Conservation (phyloP, 306 rosid genomes). For the Canavalia gladiata region DNA sequence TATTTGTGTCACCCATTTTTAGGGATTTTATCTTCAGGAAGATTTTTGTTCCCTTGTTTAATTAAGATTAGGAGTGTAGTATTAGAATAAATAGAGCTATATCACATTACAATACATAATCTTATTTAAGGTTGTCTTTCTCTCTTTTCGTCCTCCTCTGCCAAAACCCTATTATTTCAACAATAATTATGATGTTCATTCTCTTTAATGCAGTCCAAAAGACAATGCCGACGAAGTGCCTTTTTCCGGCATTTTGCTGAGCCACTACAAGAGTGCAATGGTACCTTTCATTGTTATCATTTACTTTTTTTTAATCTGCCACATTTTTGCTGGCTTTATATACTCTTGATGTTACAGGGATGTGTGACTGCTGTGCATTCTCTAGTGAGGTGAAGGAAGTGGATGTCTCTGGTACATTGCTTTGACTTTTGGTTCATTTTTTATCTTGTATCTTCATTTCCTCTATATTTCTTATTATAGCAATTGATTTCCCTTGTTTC, state of each 20-base stretch:
- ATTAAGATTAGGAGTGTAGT: slow-evolving; percentile 17
- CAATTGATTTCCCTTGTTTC: slow-evolving; percentile 34
- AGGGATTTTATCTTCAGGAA: slow-evolving; percentile 11
- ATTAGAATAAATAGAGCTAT: slow-evolving; percentile 8
- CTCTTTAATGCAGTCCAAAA: slow-evolving; percentile 71
- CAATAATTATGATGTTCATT: slow-evolving; percentile 31
- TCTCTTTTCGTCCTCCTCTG: slow-evolving; percentile 39
- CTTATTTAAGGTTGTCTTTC: not conserved
- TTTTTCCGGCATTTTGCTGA: slow-evolving; percentile 90
- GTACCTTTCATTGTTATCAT: slow-evolving; percentile 53
- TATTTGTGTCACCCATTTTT: not conserved
- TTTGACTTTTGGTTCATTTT: slow-evolving; percentile 43
- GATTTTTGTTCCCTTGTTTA: slow-evolving; percentile 5
- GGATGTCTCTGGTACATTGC: slow-evolving; percentile 75
- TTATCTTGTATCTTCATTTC: slow-evolving; percentile 7
- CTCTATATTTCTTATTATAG: slow-evolving; percentile 17
- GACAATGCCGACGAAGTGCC: slow-evolving; percentile 82
- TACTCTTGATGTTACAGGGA: slow-evolving; percentile 63
- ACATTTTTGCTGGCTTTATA: slow-evolving; percentile 15
- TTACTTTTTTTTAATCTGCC: slow-evolving; percentile 31
- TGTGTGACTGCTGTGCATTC: slow-evolving; percentile 91
- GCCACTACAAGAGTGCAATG: slow-evolving; percentile 89
- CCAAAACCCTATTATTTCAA: slow-evolving; percentile 23
- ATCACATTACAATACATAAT: not conserved
- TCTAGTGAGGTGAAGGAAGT: slow-evolving; percentile 77